These are phyloP conservation scores for Brettanomyces bruxellensis DNA, from an alignment of 805 yeast species.

Conservation along the genomic window DNA sequence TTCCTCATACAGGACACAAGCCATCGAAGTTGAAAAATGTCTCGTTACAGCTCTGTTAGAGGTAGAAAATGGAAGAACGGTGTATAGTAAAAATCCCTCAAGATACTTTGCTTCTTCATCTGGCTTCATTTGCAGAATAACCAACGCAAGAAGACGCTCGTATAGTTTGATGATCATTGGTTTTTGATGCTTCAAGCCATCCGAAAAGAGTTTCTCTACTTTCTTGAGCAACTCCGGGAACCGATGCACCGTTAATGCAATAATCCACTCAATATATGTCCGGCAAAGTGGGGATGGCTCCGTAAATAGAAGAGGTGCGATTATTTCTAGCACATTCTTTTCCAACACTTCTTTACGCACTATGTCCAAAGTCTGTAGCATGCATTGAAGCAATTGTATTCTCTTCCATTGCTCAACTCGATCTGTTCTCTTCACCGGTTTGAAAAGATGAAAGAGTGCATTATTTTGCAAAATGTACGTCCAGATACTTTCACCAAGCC, in stretches of 20 bases:
- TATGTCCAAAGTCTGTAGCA: slow-evolving; percentile 35
- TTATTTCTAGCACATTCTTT: background rate
- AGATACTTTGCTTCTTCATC: slow-evolving; percentile 25
- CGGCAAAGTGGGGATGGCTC: slow-evolving; percentile 80
- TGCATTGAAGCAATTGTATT: slow-evolving; percentile 43
- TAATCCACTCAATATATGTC: slow-evolving; percentile 70
- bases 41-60: slow-evolving; percentile 77
- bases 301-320: slow-evolving; percentile 32
- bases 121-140: slow-evolving; percentile 33
- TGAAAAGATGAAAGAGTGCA: slow-evolving; percentile 32
- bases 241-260: slow-evolving; percentile 36
- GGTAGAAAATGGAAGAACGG: slow-evolving; percentile 61
- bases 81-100: slow-evolving; percentile 34
- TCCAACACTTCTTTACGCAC: slow-evolving; percentile 17
- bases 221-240: slow-evolving; percentile 17
- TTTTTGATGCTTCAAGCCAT: slow-evolving; percentile 27
- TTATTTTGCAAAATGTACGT: slow-evolving; percentile 29
- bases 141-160: slow-evolving; percentile 53
- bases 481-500: slow-evolving; percentile 26
- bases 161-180: slow-evolving; percentile 55
- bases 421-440: slow-evolving; percentile 49
- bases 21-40: slow-evolving; percentile 74
- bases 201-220: slow-evolving; percentile 11
- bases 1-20: slow-evolving; percentile 47
- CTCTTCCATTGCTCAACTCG: slow-evolving; percentile 64